Evolutionary conservation across 306 rosid genomes (phyloP).

Genomic region (Abrus pulchellus): DNA sequence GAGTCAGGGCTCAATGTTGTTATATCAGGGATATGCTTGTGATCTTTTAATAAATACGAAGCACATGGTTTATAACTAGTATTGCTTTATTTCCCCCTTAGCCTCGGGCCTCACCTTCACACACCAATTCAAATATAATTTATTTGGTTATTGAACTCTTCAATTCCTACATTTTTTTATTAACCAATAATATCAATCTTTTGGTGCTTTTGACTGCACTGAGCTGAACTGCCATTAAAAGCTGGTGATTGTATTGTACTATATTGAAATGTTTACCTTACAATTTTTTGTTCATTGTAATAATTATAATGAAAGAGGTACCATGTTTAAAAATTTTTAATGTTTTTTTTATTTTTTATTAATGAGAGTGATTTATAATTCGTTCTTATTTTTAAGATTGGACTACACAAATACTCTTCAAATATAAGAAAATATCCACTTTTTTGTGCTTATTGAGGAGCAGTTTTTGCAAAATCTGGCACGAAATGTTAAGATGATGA

Average conservation of each 20-base stretch:
- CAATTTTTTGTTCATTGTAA: constrained; percentile 4
- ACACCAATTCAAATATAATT: background rate
- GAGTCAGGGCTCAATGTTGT: constrained; percentile 13
- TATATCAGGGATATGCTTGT: constrained; percentile 23
- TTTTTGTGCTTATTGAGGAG: constrained; percentile 36
- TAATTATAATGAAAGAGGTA: background rate
- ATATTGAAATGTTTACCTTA: constrained; percentile 1
- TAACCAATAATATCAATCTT: background rate
- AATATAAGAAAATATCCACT: constrained; percentile 26
- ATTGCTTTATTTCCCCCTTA: constrained; percentile 13
- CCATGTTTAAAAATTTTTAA: constrained; percentile 17
- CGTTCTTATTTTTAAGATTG: constrained; percentile 26
- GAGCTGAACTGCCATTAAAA: constrained; percentile 3
- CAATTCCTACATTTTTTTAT: background rate
- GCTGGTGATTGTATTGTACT: background rate
- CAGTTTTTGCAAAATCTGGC: constrained; percentile 28
- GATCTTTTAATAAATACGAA: background rate
- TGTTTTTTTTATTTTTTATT: constrained; percentile 9
- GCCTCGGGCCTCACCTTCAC: background rate
- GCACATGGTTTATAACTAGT: background rate
- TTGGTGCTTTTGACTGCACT: no score
- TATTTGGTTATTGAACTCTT: background rate
- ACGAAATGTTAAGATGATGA: constrained; percentile 27
- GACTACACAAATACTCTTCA: constrained; percentile 10
- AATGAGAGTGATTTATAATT: constrained; percentile 39